Evolutionary conservation across 345 rosid species (phyloP).

Genomic region (Brassica nigra): DNA sequence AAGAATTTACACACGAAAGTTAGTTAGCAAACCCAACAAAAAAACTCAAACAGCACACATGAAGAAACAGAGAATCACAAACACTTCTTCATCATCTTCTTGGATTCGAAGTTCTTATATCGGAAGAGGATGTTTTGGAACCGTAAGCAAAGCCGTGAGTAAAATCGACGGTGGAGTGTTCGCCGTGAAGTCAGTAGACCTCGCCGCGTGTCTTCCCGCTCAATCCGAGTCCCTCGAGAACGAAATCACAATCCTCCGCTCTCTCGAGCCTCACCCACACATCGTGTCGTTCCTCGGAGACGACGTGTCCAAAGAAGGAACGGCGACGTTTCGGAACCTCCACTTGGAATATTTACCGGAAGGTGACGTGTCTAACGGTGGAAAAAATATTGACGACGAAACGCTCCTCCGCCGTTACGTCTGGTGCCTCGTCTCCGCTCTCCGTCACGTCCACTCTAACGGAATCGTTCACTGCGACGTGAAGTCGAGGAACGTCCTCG

Average conservation of each 20-base stretch:
- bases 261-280: constrained; percentile 49
- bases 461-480: constrained; percentile 84
- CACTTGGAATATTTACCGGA: constrained; percentile 47
- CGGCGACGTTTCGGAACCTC: constrained; percentile 54
- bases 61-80: constrained; percentile 24
- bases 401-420: constrained; percentile 43
- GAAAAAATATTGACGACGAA: constrained; percentile 39
- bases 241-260: constrained; percentile 57
- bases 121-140: constrained; percentile 66
- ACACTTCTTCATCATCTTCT: constrained; percentile 29
- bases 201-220: constrained; percentile 39
- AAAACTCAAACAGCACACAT: not conserved
- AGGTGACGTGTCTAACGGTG: constrained; percentile 29
- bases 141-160: constrained; percentile 49
- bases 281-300: constrained; percentile 58
- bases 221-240: constrained; percentile 55
- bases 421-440: constrained; percentile 61
- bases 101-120: constrained; percentile 59
- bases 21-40: not conserved
- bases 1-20: constrained; percentile 28
- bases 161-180: constrained; percentile 50
- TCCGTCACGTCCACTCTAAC: constrained; percentile 53
- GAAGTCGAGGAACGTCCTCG: constrained; percentile 63
- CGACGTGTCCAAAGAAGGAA: constrained; percentile 47
- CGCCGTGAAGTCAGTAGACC: constrained; percentile 64